phyloP scores from a whole-genome alignment of 345 rosid species.

The Turritis glabra region DNA sequence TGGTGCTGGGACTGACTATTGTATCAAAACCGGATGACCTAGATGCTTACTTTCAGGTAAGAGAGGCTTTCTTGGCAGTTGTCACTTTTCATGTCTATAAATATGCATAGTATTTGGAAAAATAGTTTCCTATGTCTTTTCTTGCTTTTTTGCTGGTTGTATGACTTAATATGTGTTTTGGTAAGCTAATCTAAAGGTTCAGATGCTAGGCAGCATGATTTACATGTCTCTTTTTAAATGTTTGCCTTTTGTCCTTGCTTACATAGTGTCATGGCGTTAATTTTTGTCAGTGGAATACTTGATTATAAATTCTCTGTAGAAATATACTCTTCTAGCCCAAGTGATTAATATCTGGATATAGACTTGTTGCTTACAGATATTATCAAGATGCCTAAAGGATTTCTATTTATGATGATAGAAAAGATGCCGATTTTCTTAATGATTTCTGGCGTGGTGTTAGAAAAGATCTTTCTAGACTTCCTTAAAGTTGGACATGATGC shows the following conservation, averaged over 20 bases:
- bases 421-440: conserved; percentile 4
- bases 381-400: conserved; percentile 21
- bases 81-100: conserved; percentile 8
- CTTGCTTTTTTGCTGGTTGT: neutral
- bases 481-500: conserved; percentile 23
- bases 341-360: conserved; percentile 21
- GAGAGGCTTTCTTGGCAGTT: conserved; percentile 27
- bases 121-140: conserved; percentile 11
- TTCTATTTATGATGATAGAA: conserved; percentile 11
- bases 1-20: conserved; percentile 55
- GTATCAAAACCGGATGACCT: conserved; percentile 60
- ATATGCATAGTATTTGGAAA: neutral
- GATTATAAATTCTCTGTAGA: neutral
- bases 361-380: conserved; percentile 6
- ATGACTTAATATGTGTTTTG: conserved; percentile 9
- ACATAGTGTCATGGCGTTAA: conserved; percentile 10
- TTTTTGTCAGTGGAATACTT: conserved; percentile 13
- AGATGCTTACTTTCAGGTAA: conserved; percentile 67
- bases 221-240: neutral
- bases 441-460: conserved; percentile 7
- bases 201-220: conserved; percentile 20
- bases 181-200: conserved; percentile 13
- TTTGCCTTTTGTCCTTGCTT: conserved; percentile 23
- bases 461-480: conserved; percentile 15
- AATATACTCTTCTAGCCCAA: conserved; percentile 7